Evolutionary conservation across 1,139 yeast species (phyloP), one percentile per base, ranked within the genome.

Genomic region (Blastobotrys illinoisensis): DNA sequence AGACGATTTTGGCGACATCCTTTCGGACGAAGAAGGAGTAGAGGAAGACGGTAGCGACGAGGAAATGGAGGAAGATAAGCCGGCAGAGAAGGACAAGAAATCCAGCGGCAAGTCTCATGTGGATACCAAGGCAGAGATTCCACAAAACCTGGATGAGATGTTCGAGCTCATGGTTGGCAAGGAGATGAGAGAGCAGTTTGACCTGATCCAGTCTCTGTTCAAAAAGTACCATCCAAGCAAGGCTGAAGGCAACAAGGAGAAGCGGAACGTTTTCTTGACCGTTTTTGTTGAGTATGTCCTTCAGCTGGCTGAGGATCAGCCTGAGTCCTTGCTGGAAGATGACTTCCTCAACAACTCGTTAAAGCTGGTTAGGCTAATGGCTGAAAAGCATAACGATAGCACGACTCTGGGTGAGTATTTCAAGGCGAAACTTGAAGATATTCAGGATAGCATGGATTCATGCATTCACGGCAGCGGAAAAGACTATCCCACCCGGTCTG

Each of bases 181-280:
- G 14, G 75, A 75, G 1, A 66, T 74, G 28, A 66, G 66, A 13
- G 78, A 81, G 21, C 82, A 83, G 45, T 72, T 80, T 7, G 64
- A 70, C 3, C 74, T 79, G 47, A 74, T 88, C 40, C 79, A 79
- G 54, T 77, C 79, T 53, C 78, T 90, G 47, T 72, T 88, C 55
- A 79, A 78, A 51, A 67, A 76, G 0, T 83, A 85, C 69, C 90
- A 87, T 59, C 96, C 97, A 13, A 81, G 85, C 62, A 75, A 88
- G 53, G 88, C 88, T 4, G 80, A 78, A 55, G 97, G 96, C 1
- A 90, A 93, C 68, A 90, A 89, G 67, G 88, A 83, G 56, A 85
- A 81, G 65, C 74, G 88, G 65, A 86, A 85, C 44, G 67, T 67
- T 9, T 86, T 93, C 65, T 80, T 87, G 2, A 77, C 80, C 3